These are phyloP conservation scores for Trametes coccinea DNA, from an alignment of 768 basidiomycete species.

Conservation along the genomic window DNA sequence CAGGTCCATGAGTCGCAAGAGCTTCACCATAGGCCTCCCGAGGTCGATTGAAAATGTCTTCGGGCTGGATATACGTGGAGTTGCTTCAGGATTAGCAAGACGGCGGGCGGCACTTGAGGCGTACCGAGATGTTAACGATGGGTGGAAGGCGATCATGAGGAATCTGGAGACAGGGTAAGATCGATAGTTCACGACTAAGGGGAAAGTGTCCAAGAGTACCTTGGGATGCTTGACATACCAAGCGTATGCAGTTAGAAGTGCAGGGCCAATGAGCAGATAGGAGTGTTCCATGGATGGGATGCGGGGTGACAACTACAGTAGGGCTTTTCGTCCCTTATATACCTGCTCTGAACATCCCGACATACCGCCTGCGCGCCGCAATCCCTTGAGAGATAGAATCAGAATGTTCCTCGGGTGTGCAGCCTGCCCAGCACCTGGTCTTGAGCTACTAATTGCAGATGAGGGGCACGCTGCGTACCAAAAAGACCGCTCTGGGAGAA, in stretches of 20 bases:
- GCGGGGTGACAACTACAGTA: not conserved
- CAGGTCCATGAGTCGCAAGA: slow-evolving; percentile 32
- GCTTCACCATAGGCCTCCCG: slow-evolving; percentile 36
- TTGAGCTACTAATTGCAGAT: too few relatives aligned
- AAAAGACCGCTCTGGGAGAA: too few relatives aligned
- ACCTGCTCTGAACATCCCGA: too few relatives aligned
- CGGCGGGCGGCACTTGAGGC: not conserved
- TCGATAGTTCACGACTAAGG: not conserved
- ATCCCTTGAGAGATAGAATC: too few relatives aligned
- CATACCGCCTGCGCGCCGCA: too few relatives aligned
- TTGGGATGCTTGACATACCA: slow-evolving; percentile 7
- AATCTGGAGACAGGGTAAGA: slow-evolving; percentile 1
- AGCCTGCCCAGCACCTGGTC: too few relatives aligned
- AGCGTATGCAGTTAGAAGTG: not conserved
- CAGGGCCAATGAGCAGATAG: slow-evolving; percentile 12
- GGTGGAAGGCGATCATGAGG: slow-evolving; percentile 23
- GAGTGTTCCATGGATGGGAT: slow-evolving; percentile 17
- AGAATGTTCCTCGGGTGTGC: too few relatives aligned
- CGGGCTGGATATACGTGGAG: slow-evolving; percentile 5
- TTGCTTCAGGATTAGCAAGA: not conserved
- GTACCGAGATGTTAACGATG: slow-evolving; percentile 6
- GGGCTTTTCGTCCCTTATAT: too few relatives aligned
- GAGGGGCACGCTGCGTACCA: too few relatives aligned
- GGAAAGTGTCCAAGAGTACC: not conserved
- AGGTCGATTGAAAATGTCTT: slow-evolving; percentile 35